Evolutionary conservation across 106 monocot species (phyloP), one percentile per base, ranked within the genome.

Genomic region (Acanthochlamys bracteata): DNA sequence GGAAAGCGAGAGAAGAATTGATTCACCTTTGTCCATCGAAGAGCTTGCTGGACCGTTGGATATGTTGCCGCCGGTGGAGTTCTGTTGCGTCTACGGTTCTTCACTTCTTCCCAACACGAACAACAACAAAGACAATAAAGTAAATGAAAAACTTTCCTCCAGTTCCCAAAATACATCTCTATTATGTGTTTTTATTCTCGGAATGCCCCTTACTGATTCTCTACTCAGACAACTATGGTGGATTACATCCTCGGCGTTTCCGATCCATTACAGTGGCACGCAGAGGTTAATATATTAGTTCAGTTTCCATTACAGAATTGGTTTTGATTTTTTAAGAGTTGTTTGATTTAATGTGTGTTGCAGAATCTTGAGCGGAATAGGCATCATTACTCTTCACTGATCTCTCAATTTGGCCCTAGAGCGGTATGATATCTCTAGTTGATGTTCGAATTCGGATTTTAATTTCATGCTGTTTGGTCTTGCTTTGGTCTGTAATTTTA

Each of bases 61-160:
- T 40, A 22, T 71, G 39, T 71, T 93, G 21, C 93, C 93, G 43
- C 73, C 85, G 0, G 80, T 89, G 24, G 88, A 93, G 8, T 93
- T 93, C 61, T 85, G 88, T 72, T 93, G 93, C 70, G 88, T 66
- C 20, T 96, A 96, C 61, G 96, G 96, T 15, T 96, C 96, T 65
- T 79, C 82, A 55, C 87, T 96, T 23, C 96, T 85, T 21, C 75
- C 74, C 71, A 83, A 72, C 78, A 82, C 74, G 71, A 66, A 68
- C 6, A 75, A 75, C 71, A 74, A 82, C 75, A 84, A 80, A 45
- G 43, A 45, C n/a, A 45, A 45, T 9, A 45, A 9, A 45, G 43
- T 13, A 19, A 25, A 20, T 10, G 4, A 21, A 21, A 23, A 47
- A 53, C n/a, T 42, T 11, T 12, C 22, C 16, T 12, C 15, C 21